Conservation (phyloP, 192 early-diverging fungal genomes). For the Kappamyces sp. region DNA sequence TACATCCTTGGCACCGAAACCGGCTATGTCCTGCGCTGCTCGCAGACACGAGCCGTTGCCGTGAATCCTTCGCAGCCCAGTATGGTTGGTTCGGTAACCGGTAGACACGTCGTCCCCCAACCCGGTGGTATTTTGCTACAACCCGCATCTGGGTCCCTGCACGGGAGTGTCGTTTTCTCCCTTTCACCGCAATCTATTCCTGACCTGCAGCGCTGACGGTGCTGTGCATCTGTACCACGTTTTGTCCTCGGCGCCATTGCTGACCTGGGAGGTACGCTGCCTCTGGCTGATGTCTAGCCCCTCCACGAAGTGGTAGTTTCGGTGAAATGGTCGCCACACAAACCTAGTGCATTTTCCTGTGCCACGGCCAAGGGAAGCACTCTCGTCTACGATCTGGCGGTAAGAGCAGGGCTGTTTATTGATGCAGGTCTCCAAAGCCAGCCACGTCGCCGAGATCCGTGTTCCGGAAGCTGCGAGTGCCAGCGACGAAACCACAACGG, state of each 20-base stretch:
- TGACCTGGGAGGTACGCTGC: slow-evolving; percentile 37
- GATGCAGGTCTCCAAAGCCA: not conserved
- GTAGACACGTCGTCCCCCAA: slow-evolving; percentile 13
- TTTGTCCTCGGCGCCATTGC: slow-evolving; percentile 18
- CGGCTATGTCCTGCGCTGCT: slow-evolving; percentile 42
- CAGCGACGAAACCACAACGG: not conserved
- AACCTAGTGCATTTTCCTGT: slow-evolving; percentile 34
- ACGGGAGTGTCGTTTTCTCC: slow-evolving; percentile 33
- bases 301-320: slow-evolving; percentile 20
- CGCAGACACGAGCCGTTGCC: slow-evolving; percentile 5
- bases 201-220: slow-evolving; percentile 37
- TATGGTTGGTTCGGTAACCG: not conserved
- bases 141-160: slow-evolving; percentile 39
- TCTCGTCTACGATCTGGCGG: slow-evolving; percentile 42
- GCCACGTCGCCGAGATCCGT: not conserved
- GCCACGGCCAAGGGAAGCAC: slow-evolving; percentile 24
- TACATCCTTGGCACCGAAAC: slow-evolving; percentile 37
- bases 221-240: slow-evolving; percentile 32
- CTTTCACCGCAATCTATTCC: slow-evolving; percentile 39
- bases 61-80: not conserved
- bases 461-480: not conserved
- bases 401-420: slow-evolving; percentile 13
- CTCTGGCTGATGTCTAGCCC: no score
- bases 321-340: slow-evolving; percentile 33
- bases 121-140: slow-evolving; percentile 24